Evolutionary conservation across 805 yeast species (phyloP), one percentile per base, ranked within the genome.

Genomic region (Candida nitratophila): DNA sequence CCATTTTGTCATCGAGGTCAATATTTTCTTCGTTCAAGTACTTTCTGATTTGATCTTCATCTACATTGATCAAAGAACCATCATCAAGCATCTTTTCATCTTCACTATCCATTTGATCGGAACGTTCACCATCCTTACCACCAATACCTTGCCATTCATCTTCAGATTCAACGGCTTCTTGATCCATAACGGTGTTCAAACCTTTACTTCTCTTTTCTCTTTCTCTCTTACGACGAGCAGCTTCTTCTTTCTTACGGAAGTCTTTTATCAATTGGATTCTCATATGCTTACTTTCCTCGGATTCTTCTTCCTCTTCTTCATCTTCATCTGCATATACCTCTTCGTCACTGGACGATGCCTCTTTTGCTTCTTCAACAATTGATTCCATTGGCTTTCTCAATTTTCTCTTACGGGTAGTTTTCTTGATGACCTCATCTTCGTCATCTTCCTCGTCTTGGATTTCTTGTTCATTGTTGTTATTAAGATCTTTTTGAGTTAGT

Each of bases 91-190:
- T 79, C 48, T 66, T 71, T 61, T 85, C 93, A 55, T 84, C 86
- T 48, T 86, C 95, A 22, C 86, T 77, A 57, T 85, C 78, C 42
- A 80, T 83, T 37, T 68, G 77, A 48, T 74, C 82, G 16, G 77
- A 72, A 1, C 56, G 44, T 48, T 77, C 82, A 3, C 81, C 84
- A 51, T 83, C 90, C 6, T 56, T 68, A 47, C 95, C 95, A 50
- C 91, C 93, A 40, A 83, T 54, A 3, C 93, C 95, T 41, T 75
- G 75, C 86, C 88, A 86, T 66, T 86, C 95, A 68, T 86, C 95
- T 47, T 86, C 95, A 32, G 93, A 84, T 65, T 86, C 95, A 52
- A 77, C 89, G 37, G 95, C 95, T 66, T 86, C 93, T 40, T 83
- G 81, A 54, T 86, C 91, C 58, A 86, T 69, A 43, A 86, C 73